A percentile compares a stretch with the other conserved stretches of the same genome.
These are phyloP conservation scores for Tagetes erecta DNA, from an alignment of 129 eudicot genomes.

Conservation along the genomic window DNA sequence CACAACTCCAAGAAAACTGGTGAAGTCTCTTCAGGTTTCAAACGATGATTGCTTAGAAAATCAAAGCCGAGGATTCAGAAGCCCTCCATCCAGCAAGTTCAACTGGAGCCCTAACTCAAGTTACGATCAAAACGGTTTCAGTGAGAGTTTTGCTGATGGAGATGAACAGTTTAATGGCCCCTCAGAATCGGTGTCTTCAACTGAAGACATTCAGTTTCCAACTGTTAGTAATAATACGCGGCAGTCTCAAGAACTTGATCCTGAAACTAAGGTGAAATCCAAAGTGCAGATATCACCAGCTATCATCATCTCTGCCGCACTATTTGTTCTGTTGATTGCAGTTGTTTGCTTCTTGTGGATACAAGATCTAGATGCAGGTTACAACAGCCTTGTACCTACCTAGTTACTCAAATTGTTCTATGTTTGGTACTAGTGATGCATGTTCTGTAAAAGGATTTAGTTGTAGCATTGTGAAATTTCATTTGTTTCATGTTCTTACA, in stretches of 20 bases:
- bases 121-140: conserved; percentile 32
- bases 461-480: conserved; percentile 31
- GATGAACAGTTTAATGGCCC: conserved; percentile 40
- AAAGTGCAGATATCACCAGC: conserved; percentile 18
- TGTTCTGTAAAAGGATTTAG: conserved; percentile 19
- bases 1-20: conserved; percentile 58
- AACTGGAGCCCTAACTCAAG: conserved; percentile 49
- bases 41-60: conserved; percentile 45
- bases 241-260: conserved; percentile 28
- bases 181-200: conserved; percentile 73
- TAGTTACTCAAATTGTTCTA: conserved; percentile 29
- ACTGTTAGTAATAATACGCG: not conserved
- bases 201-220: conserved; percentile 38
- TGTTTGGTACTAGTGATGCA: conserved; percentile 15
- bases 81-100: conserved; percentile 45
- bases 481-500: conserved; percentile 17
- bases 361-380: conserved; percentile 37
- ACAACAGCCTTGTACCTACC: conserved; percentile 67
- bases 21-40: conserved; percentile 56
- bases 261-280: conserved; percentile 23
- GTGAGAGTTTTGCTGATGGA: conserved; percentile 33
- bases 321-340: conserved; percentile 49
- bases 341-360: conserved; percentile 47
- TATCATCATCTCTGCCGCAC: conserved; percentile 28
- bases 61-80: conserved; percentile 45